Evolutionary conservation across 1,284 basidiomycete genomes (phyloP).

Genomic region (Microbotryum lychnidis-dioicae): DNA sequence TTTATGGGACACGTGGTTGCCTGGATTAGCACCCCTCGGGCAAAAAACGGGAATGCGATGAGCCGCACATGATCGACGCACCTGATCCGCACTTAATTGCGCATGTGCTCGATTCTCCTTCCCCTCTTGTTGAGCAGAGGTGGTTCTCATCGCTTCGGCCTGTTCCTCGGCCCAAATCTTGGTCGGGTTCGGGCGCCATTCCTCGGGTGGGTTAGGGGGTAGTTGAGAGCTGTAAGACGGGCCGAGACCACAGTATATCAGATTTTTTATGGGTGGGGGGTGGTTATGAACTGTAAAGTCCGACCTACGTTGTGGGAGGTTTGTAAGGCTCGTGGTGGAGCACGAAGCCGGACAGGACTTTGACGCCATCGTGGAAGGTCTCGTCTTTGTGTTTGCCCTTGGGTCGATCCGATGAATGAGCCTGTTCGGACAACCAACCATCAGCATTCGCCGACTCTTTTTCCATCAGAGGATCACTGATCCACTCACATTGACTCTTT

Average conservation of each 20-base stretch:
- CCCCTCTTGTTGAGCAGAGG: slow-evolving; percentile 46
- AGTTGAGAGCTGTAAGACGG: slow-evolving; percentile 43
- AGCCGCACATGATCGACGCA: slow-evolving; percentile 37
- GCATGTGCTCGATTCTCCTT: slow-evolving; percentile 20
- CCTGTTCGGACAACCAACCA: background rate
- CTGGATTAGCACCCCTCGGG: too few relatives aligned
- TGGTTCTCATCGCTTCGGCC: slow-evolving; percentile 34
- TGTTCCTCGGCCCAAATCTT: slow-evolving; percentile 56
- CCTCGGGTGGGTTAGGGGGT: slow-evolving; percentile 64
- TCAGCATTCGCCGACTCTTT: background rate
- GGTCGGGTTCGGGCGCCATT: slow-evolving; percentile 76
- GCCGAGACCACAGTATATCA: too few relatives aligned
- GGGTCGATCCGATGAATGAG: slow-evolving; percentile 11
- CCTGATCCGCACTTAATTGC: slow-evolving; percentile 58
- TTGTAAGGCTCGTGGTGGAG: slow-evolving; percentile 59
- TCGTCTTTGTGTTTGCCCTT: slow-evolving; percentile 24
- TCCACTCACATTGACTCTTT: background rate
- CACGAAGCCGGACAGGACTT: slow-evolving; percentile 65
- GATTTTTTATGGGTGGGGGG: too few relatives aligned
- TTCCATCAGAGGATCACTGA: too few relatives aligned
- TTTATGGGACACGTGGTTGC: background rate
- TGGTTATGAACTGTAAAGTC: background rate
- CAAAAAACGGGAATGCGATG: too few relatives aligned
- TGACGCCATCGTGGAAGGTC: slow-evolving; percentile 62
- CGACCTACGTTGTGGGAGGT: slow-evolving; percentile 63